Conservation (phyloP, 1,284 basidiomycete genomes). For the Golubevia sp. region DNA sequence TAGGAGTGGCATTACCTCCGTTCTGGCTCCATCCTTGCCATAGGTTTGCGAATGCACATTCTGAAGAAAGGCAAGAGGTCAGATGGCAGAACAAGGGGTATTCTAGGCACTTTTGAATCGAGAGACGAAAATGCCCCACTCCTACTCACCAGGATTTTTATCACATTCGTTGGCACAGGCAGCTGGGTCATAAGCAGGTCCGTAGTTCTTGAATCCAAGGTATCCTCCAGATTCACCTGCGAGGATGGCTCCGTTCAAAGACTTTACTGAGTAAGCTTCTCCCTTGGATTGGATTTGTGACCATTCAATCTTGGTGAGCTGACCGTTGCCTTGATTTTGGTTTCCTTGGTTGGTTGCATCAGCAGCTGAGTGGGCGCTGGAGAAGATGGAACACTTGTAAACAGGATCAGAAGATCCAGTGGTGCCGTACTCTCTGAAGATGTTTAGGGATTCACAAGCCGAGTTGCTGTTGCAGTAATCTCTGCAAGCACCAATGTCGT, state of each 20-base stretch:
- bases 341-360: neutral
- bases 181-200: neutral
- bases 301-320: neutral
- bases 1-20: neutral
- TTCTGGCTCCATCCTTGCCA: neutral
- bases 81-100: too few relatives aligned
- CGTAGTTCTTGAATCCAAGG: neutral
- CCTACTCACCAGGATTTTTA: neutral
- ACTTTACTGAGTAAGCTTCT: neutral
- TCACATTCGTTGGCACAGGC: neutral
- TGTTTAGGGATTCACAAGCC: neutral
- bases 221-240: neutral
- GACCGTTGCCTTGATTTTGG: neutral
- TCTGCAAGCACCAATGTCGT: neutral
- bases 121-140: neutral
- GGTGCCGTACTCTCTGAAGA: neutral
- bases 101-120: too few relatives aligned
- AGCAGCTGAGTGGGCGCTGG: neutral
- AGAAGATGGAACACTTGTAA: neutral
- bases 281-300: neutral
- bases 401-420: neutral
- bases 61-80: too few relatives aligned
- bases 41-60: neutral
- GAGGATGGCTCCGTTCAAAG: neutral
- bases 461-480: neutral